Conservation (phyloP, 331 rosid species). For the Quercus lobata region DNA sequence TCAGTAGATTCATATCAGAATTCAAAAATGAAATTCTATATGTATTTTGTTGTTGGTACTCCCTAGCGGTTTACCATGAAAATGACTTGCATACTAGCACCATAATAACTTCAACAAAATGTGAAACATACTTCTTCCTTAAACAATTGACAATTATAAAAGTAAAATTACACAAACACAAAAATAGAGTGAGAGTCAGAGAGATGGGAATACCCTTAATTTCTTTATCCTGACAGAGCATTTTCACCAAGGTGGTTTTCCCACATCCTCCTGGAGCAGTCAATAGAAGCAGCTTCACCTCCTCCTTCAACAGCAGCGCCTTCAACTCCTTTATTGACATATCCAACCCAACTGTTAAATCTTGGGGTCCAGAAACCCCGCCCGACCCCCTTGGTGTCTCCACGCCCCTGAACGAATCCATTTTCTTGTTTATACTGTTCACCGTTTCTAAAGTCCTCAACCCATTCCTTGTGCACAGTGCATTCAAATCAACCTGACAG, state of each 20-base stretch:
- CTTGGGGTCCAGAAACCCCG: constrained; percentile 18
- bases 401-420: too few relatives aligned
- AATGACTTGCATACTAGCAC: not conserved
- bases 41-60: not conserved
- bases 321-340: constrained; percentile 36
- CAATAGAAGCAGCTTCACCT: constrained; percentile 15
- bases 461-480: too few relatives aligned
- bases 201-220: constrained; percentile 21
- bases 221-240: constrained; percentile 25
- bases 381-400: not conserved
- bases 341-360: constrained; percentile 36
- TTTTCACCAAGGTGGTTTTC: constrained; percentile 34
- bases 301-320: constrained; percentile 16
- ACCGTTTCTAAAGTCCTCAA: too few relatives aligned
- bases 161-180: too few relatives aligned
- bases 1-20: too few relatives aligned
- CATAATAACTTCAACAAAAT: too few relatives aligned
- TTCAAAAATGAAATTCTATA: not conserved
- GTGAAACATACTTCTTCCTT: too few relatives aligned
- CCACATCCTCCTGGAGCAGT: constrained; percentile 24
- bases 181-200: too few relatives aligned
- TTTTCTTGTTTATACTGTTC: too few relatives aligned
- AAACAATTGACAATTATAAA: too few relatives aligned
- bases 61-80: not conserved
- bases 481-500: too few relatives aligned